A percentile compares a stretch with the other conserved stretches of the same genome.
Conservation (phyloP, 2,329 filamentous ascomycete species). For the Phialophora macrospora region DNA sequence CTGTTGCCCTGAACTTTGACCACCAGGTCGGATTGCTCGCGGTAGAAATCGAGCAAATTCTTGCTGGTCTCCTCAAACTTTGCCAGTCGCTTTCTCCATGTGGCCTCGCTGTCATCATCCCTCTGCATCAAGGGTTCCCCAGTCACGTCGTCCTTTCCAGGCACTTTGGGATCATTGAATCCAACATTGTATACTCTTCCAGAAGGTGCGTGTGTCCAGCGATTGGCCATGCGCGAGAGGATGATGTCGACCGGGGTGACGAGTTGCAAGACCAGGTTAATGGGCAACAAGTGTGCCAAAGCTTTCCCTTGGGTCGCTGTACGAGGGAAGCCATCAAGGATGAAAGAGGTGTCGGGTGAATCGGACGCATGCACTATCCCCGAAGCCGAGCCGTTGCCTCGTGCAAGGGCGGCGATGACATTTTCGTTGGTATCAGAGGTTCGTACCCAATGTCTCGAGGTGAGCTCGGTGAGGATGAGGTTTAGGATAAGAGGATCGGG, state of each 20-base stretch:
- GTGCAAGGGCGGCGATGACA: constrained; percentile 45
- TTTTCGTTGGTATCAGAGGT: constrained; percentile 45
- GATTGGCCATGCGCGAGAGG: constrained; percentile 83
- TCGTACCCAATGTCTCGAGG: constrained; percentile 80
- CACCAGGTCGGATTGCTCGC: constrained; percentile 69
- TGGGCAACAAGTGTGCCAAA: constrained; percentile 82
- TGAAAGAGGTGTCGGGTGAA: constrained; percentile 80
- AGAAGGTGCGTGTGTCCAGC: constrained; percentile 91
- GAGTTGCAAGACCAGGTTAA: constrained; percentile 89
- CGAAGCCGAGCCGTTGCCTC: constrained; percentile 50
- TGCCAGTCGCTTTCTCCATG: constrained; percentile 78
- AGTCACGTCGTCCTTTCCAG: constrained; percentile 85
- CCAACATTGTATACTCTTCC: constrained; percentile 94
- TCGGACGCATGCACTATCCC: constrained; percentile 53
- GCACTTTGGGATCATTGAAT: constrained; percentile 82
- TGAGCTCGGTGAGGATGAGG: constrained; percentile 88
- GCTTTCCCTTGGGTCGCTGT: constrained; percentile 78
- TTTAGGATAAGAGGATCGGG: constrained; percentile 89
- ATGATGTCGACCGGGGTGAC: constrained; percentile 86
- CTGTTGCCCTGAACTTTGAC: constrained; percentile 86
- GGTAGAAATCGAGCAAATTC: constrained; percentile 87
- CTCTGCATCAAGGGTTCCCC: constrained; percentile 83
- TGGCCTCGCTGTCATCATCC: constrained; percentile 82
- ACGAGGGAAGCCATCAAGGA: constrained; percentile 94
- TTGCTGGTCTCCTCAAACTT: constrained; percentile 88